Evolutionary conservation across 352 stramenopile species (phyloP).

Genomic region (Phytophthora litchii): DNA sequence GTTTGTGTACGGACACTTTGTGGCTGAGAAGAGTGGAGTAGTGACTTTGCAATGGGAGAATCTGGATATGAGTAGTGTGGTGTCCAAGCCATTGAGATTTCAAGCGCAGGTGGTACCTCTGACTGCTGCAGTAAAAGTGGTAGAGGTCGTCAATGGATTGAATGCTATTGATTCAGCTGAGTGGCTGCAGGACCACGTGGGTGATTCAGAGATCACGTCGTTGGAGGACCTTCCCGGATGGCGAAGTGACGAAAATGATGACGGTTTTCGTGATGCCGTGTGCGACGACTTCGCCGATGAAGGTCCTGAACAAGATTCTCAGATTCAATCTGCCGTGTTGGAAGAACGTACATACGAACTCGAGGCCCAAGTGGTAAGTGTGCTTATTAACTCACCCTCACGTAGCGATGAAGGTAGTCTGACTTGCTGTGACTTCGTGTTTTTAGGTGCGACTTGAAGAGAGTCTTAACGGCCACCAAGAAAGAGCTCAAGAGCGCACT

Average conservation of each 20-base stretch:
- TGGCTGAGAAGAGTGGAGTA: slow-evolving; percentile 21
- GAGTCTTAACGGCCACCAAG: slow-evolving; percentile 31
- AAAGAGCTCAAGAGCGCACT: slow-evolving; percentile 46
- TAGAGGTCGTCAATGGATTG: slow-evolving; percentile 18
- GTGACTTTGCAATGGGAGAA: slow-evolving; percentile 56
- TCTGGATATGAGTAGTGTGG: slow-evolving; percentile 43
- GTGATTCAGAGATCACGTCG: slow-evolving; percentile 27
- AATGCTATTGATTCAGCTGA: slow-evolving; percentile 15
- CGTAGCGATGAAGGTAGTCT: not conserved
- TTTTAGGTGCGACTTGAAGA: slow-evolving; percentile 43
- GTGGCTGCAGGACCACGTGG: slow-evolving; percentile 26
- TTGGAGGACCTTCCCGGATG: slow-evolving; percentile 26
- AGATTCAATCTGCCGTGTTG: slow-evolving; percentile 20
- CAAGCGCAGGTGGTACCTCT: slow-evolving; percentile 33
- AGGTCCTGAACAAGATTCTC: slow-evolving; percentile 12
- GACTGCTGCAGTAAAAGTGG: slow-evolving; percentile 4
- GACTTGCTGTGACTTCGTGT: not conserved
- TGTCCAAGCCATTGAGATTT: slow-evolving; percentile 50
- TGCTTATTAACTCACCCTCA: not conserved
- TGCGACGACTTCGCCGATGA: slow-evolving; percentile 10
- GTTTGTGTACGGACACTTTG: slow-evolving; percentile 41
- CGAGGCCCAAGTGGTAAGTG: slow-evolving; percentile 52
- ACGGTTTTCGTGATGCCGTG: slow-evolving; percentile 7
- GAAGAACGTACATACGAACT: slow-evolving; percentile 36
- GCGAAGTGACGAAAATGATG: slow-evolving; percentile 21